phyloP scores from a whole-genome alignment of 2,329 filamentous ascomycete species.

The Neonectria magnoliae region DNA sequence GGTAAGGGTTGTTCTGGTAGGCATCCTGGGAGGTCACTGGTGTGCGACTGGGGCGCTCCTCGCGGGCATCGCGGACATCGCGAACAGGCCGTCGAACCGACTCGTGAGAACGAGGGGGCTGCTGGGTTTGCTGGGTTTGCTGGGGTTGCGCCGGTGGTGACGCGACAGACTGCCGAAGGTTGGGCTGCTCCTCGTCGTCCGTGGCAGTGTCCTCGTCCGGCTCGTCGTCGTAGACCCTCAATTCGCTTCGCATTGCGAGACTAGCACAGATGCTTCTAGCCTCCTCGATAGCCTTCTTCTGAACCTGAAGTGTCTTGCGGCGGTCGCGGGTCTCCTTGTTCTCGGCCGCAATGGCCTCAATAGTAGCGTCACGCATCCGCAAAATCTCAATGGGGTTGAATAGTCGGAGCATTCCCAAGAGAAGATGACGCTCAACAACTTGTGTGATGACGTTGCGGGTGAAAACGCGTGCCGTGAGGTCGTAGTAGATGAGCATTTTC shows the following conservation, averaged over 20 bases:
- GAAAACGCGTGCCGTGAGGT: conserved; percentile 62
- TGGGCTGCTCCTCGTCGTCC: conserved; percentile 45
- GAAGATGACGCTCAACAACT: conserved; percentile 61
- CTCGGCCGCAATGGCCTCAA: conserved; percentile 63
- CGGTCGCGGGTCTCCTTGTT: conserved; percentile 63
- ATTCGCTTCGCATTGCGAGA: conserved; percentile 63
- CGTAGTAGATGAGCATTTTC: conserved; percentile 67
- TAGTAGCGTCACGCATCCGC: conserved; percentile 54
- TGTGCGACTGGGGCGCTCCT: conserved; percentile 35
- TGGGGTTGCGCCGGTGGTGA: conserved; percentile 25
- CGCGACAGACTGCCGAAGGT: conserved; percentile 31
- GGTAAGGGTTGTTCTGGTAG: conserved; percentile 34
- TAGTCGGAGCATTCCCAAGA: conserved; percentile 61
- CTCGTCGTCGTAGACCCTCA: conserved; percentile 54
- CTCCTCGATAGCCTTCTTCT: conserved; percentile 62
- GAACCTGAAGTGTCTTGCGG: conserved; percentile 57
- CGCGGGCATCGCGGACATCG: conserved; percentile 38
- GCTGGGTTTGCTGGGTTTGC: conserved; percentile 12
- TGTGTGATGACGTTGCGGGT: conserved; percentile 64
- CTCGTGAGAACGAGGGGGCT: conserved; percentile 30
- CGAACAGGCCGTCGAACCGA: conserved; percentile 34
- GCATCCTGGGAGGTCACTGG: conserved; percentile 36
- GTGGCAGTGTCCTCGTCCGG: conserved; percentile 44
- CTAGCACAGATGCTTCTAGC: conserved; percentile 60
- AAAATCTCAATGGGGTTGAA: conserved; percentile 64